These are phyloP conservation scores for Sclerotinia minor DNA, from an alignment of 2,329 filamentous ascomycete species.

Conservation along the genomic window DNA sequence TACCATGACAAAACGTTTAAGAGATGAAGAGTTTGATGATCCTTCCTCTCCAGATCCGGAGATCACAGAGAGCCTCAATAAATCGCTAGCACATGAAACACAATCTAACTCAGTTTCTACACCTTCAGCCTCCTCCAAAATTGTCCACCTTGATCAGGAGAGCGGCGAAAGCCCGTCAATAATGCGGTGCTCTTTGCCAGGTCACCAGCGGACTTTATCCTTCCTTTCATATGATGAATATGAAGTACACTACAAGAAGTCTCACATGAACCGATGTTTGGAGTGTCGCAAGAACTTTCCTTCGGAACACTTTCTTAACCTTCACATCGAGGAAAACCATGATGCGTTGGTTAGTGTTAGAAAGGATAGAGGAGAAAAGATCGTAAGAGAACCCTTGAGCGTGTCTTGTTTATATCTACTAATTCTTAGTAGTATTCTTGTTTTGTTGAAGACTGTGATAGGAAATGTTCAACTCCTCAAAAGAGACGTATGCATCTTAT, in stretches of 20 bases:
- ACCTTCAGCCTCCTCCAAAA: constrained; percentile 50
- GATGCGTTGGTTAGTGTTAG: constrained; percentile 74
- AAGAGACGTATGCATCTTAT: constrained; percentile 88
- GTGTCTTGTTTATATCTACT: background rate
- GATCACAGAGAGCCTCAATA: constrained; percentile 26
- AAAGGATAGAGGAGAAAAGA: constrained; percentile 81
- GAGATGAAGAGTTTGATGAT: constrained; percentile 50
- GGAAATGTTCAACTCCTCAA: constrained; percentile 77
- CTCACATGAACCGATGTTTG: constrained; percentile 80
- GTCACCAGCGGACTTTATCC: constrained; percentile 67
- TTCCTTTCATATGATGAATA: constrained; percentile 80
- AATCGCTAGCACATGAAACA: constrained; percentile 32
- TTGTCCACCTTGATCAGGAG: constrained; percentile 64
- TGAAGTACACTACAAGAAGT: constrained; percentile 79
- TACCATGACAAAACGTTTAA: constrained; percentile 61
- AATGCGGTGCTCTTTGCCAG: constrained; percentile 81
- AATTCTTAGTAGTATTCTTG: constrained; percentile 68
- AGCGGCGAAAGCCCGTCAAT: constrained; percentile 40
- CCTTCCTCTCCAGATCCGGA: constrained; percentile 45
- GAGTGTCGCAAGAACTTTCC: constrained; percentile 89
- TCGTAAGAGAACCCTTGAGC: constrained; percentile 55
- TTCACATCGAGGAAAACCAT: constrained; percentile 91
- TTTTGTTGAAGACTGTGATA: constrained; percentile 85
- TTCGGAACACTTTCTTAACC: constrained; percentile 71
- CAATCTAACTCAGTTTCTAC: constrained; percentile 34